Evolutionary conservation across 192 early-diverging fungal genomes (phyloP), one percentile per base, ranked within the genome.

Genomic region (Phlyctochytrium planicorne): DNA sequence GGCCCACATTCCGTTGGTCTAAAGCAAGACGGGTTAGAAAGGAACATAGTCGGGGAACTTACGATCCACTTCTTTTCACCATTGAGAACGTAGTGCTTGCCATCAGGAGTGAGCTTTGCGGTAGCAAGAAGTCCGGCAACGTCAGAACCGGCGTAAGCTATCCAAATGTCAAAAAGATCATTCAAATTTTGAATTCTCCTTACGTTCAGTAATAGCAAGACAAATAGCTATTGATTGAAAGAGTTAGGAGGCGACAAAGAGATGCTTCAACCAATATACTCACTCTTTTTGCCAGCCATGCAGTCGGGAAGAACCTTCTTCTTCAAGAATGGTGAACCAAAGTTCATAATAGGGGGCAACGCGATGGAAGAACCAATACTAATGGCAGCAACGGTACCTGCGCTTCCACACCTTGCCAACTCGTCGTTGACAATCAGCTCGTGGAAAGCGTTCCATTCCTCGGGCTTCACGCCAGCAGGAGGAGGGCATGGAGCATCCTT

Each of bases 1-100:
- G 4, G 90, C 90, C 78, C 83, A 92, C 2, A 82, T 80, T 68
- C 90, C 90, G 70, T 88, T 89, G 6, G 86, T 90, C 40, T 47
- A 47, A 20, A 47, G 20, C 20, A 20, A n/a, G n/a, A n/a, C n/a
- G n/a, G n/a, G n/a, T n/a, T n/a, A 47, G 40, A 47, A 14, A 14
- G 6, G 6, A 47, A 47, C 10, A 47, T 47, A 47, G 40, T 20
- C n/a, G 20, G 40, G 20, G 20, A 6, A 14, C 40, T 47, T 47
- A 47, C 40, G 40, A 77, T 73, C 70, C 71, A 73, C 59, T 73
- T 73, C 47, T 92, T 92, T 62, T 92, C 91, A 3, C 91, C 91
- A 57, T 90, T 91, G 53, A 81, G 53, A 90, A 91, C 68, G 61
- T 80, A 91, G 37, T 81, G 70, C 52, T 77, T 72, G 1, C 88